These are phyloP conservation scores for Epichloe sylvatica DNA, from an alignment of 2,329 filamentous ascomycete genomes.

Conservation along the genomic window DNA sequence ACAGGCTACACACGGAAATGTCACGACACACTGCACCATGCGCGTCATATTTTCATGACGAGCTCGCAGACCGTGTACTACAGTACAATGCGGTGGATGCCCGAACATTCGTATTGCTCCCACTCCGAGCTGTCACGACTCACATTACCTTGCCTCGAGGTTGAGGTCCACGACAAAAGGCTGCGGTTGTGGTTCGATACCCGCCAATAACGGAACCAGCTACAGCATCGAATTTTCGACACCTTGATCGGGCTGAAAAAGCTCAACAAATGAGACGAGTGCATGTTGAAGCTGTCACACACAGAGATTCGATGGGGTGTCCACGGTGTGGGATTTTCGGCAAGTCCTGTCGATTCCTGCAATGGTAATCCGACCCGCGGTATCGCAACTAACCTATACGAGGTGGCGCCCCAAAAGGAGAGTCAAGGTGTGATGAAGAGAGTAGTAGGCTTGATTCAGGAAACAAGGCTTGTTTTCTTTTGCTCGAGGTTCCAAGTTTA, in stretches of 20 bases:
- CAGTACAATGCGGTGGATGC: neutral
- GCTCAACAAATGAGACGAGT: neutral
- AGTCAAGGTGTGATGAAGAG: slow-evolving; percentile 32
- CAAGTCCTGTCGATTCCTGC: neutral
- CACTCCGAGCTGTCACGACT: neutral
- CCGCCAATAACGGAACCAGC: no score
- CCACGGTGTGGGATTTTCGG: slow-evolving; percentile 1
- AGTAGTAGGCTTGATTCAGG: slow-evolving; percentile 26
- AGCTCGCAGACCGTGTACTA: neutral
- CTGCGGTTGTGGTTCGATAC: neutral
- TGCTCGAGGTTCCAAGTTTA: slow-evolving; percentile 22
- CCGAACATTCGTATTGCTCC: neutral
- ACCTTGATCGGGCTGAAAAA: neutral
- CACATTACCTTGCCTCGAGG: neutral
- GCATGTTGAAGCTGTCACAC: neutral
- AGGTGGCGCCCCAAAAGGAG: slow-evolving; percentile 19
- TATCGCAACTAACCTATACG: neutral
- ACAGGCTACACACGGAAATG: neutral
- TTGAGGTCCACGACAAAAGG: neutral
- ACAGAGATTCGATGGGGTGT: neutral
- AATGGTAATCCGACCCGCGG: neutral
- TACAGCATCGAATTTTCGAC: no score
- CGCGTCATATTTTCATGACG: slow-evolving; percentile 3
- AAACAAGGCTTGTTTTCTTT: slow-evolving; percentile 26
- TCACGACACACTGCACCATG: slow-evolving; percentile 3